phyloP scores from a whole-genome alignment of 2,329 filamentous ascomycete species.

The Coniochaeta pulveracea region DNA sequence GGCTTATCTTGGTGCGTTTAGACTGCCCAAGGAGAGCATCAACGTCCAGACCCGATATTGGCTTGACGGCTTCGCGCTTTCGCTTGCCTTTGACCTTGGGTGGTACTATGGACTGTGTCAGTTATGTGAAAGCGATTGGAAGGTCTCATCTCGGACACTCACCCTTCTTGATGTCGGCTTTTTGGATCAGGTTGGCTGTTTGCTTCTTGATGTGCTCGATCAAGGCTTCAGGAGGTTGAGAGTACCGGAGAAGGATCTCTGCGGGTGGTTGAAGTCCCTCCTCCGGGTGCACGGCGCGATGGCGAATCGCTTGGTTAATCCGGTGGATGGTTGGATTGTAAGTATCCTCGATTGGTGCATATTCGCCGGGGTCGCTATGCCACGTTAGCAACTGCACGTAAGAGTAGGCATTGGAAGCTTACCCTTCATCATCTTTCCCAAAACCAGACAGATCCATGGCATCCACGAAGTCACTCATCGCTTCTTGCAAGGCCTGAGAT shows the following conservation, averaged over 20 bases:
- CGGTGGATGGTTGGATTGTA: conserved; percentile 83
- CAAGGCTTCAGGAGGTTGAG: conserved; percentile 58
- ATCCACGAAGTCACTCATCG: conserved; percentile 89
- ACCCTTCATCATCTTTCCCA: conserved; percentile 66
- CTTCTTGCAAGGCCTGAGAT: conserved; percentile 56
- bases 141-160: no score
- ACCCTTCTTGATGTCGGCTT: conserved; percentile 77
- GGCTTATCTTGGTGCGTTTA: conserved; percentile 27
- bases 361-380: conserved; percentile 44
- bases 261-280: conserved; percentile 50
- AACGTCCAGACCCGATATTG: conserved; percentile 81
- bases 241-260: conserved; percentile 59
- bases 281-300: conserved; percentile 65
- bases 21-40: conserved; percentile 57
- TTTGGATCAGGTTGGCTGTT: conserved; percentile 54
- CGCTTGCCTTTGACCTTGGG: conserved; percentile 68
- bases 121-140: not conserved
- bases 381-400: conserved; percentile 1
- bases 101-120: conserved; percentile 52
- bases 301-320: conserved; percentile 74
- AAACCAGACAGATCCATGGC: conserved; percentile 75
- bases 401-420: conserved; percentile 14
- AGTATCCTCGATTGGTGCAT: conserved; percentile 66
- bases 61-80: conserved; percentile 60
- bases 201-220: conserved; percentile 41